Evolutionary conservation across 768 basidiomycete genomes (phyloP).

Genomic region (Suillus brevipes): DNA sequence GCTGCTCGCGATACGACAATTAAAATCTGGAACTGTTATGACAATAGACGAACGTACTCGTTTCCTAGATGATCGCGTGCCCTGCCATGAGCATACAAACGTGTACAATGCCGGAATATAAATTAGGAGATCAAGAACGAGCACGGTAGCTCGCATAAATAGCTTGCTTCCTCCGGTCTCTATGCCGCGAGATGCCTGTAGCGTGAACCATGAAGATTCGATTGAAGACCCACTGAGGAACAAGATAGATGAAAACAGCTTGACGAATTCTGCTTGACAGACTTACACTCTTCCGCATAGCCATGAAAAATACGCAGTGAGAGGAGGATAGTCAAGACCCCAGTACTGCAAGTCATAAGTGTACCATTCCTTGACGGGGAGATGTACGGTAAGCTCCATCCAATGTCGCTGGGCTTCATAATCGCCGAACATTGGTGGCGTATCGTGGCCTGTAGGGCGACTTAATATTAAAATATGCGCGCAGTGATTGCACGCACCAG

Average conservation of each 20-base stretch:
- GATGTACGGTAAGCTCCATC: constrained; percentile 87
- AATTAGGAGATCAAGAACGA: constrained; percentile 64
- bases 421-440: constrained; percentile 87
- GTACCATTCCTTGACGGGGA: constrained; percentile 82
- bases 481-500: constrained; percentile 52
- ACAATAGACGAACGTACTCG: constrained; percentile 51
- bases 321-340: constrained; percentile 93
- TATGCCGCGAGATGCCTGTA: constrained; percentile 68
- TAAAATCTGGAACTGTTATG: background rate
- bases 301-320: constrained; percentile 91
- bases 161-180: constrained; percentile 65
- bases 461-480: background rate
- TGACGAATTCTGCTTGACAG: constrained; percentile 24
- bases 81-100: constrained; percentile 68
- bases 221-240: constrained; percentile 47
- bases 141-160: constrained; percentile 80
- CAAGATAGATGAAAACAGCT: constrained; percentile 9
- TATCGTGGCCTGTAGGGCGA: constrained; percentile 50
- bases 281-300: constrained; percentile 73
- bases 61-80: constrained; percentile 68
- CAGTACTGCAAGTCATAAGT: constrained; percentile 86
- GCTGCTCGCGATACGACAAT: constrained; percentile 8
- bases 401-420: constrained; percentile 94
- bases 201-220: constrained; percentile 66
- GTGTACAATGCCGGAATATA: constrained; percentile 74